These are phyloP conservation scores for Saccharomycopsis babjevae DNA, from an alignment of 805 yeast genomes.

Conservation along the genomic window DNA sequence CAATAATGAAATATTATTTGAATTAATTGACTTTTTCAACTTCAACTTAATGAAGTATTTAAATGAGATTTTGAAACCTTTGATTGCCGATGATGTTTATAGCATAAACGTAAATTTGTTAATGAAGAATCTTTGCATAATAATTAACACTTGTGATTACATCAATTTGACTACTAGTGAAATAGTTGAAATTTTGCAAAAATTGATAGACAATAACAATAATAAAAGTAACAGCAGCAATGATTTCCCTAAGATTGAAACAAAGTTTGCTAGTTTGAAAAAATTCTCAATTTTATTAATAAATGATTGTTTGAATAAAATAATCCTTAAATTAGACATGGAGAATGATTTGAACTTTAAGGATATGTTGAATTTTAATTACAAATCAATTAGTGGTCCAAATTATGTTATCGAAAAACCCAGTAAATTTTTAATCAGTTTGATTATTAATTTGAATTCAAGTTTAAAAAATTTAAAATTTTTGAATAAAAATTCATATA, in stretches of 20 bases:
- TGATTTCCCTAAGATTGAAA: slow-evolving; percentile 17
- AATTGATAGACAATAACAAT: slow-evolving; percentile 15
- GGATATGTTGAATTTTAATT: slow-evolving; percentile 68
- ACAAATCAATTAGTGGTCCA: slow-evolving; percentile 56
- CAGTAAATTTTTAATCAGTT: slow-evolving; percentile 57
- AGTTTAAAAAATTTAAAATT: slow-evolving; percentile 38
- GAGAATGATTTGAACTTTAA: slow-evolving; percentile 71
- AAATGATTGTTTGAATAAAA: slow-evolving; percentile 42
- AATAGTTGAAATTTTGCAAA: slow-evolving; percentile 42
- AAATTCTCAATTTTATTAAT: slow-evolving; percentile 49
- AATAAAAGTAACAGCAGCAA: slow-evolving; percentile 13
- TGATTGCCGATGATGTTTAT: slow-evolving; percentile 32
- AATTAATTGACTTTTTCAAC: slow-evolving; percentile 49
- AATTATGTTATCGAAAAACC: slow-evolving; percentile 37
- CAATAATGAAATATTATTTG: slow-evolving; percentile 32
- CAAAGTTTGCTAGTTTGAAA: slow-evolving; percentile 37
- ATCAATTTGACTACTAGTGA: slow-evolving; percentile 71
- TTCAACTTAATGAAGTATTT: slow-evolving; percentile 56
- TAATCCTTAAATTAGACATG: slow-evolving; percentile 47
- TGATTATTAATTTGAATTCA: slow-evolving; percentile 38
- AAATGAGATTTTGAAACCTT: slow-evolving; percentile 37
- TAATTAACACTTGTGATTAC: slow-evolving; percentile 84
- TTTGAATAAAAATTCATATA: slow-evolving; percentile 60
- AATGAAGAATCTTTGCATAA: slow-evolving; percentile 53
- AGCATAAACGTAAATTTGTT: slow-evolving; percentile 43